Conservation (phyloP, 169 alveolate genomes). For the Plasmodium reichenowi region DNA sequence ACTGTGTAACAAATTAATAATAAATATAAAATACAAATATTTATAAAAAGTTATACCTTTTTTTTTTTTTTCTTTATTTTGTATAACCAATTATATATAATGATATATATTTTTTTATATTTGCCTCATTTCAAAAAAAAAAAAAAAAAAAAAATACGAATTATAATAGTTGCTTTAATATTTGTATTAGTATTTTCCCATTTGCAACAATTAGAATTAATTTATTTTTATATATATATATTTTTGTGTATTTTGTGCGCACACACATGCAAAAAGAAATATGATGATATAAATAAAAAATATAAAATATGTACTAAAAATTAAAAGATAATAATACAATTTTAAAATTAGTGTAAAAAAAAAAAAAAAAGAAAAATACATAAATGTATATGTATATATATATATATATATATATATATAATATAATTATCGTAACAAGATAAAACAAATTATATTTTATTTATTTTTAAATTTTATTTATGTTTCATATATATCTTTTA, state of each 20-base stretch:
- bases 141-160: too few relatives aligned
- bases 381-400: background rate
- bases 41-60: background rate
- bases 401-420: too few relatives aligned
- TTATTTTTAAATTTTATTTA: too few relatives aligned
- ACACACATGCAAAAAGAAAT: slow-evolving; percentile 3
- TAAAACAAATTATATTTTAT: too few relatives aligned
- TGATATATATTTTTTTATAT: background rate
- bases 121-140: background rate
- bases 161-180: too few relatives aligned
- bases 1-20: too few relatives aligned
- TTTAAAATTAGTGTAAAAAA: background rate
- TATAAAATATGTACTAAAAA: background rate
- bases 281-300: background rate
- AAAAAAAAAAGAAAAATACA: background rate
- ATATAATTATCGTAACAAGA: too few relatives aligned
- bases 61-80: slow-evolving; percentile 4
- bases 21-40: too few relatives aligned
- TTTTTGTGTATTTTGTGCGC: background rate
- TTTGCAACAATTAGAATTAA: slow-evolving; percentile 1
- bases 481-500: too few relatives aligned
- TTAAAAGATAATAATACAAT: background rate
- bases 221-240: background rate
- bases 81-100: background rate
- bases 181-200: background rate